These are phyloP conservation scores for Chrysoporthe cubensis DNA, from an alignment of 2,329 filamentous ascomycete genomes.

Conservation along the genomic window DNA sequence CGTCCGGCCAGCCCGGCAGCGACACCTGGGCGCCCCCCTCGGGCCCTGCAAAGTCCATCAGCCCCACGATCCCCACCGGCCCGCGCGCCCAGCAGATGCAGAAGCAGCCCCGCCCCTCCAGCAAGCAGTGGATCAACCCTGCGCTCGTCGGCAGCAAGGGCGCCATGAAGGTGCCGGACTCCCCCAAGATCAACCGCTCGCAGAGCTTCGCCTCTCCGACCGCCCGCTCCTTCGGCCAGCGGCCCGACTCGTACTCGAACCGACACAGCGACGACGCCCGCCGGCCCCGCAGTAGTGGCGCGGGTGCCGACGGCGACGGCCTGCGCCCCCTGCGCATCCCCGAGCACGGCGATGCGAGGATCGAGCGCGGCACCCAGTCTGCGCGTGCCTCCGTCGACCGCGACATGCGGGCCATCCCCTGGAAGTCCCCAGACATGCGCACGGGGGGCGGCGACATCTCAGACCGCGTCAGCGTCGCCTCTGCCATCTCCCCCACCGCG, in stretches of 20 bases:
- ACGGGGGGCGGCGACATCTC: slow-evolving; percentile 18
- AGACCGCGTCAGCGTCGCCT: slow-evolving; percentile 28
- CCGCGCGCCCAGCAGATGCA: slow-evolving; percentile 54
- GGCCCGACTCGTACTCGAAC: slow-evolving; percentile 42
- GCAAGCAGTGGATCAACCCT: slow-evolving; percentile 65
- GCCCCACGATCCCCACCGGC: slow-evolving; percentile 55
- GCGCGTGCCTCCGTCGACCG: slow-evolving; percentile 39
- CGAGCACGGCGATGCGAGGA: slow-evolving; percentile 51
- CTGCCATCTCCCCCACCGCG: slow-evolving; percentile 26
- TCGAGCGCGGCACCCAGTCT: slow-evolving; percentile 45
- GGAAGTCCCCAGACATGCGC: slow-evolving; percentile 30
- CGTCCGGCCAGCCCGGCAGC: slow-evolving; percentile 44
- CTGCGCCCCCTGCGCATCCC: slow-evolving; percentile 47
- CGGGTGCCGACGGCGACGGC: slow-evolving; percentile 50
- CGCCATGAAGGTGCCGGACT: slow-evolving; percentile 50
- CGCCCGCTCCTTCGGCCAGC: slow-evolving; percentile 38
- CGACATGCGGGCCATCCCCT: slow-evolving; percentile 32
- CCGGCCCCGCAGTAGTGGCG: slow-evolving; percentile 58
- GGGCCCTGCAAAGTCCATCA: slow-evolving; percentile 51
- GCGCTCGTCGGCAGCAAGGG: slow-evolving; percentile 44
- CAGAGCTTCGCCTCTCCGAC: slow-evolving; percentile 52
- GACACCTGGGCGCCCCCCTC: slow-evolving; percentile 45
- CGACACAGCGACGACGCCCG: slow-evolving; percentile 48
- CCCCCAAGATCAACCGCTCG: slow-evolving; percentile 55
- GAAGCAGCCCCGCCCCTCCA: slow-evolving; percentile 52